Percentiles rank a stretch among this genome's conserved stretches.
Evolutionary conservation across 306 rosid genomes (phyloP).

Genomic region (Quercus agrifolia): DNA sequence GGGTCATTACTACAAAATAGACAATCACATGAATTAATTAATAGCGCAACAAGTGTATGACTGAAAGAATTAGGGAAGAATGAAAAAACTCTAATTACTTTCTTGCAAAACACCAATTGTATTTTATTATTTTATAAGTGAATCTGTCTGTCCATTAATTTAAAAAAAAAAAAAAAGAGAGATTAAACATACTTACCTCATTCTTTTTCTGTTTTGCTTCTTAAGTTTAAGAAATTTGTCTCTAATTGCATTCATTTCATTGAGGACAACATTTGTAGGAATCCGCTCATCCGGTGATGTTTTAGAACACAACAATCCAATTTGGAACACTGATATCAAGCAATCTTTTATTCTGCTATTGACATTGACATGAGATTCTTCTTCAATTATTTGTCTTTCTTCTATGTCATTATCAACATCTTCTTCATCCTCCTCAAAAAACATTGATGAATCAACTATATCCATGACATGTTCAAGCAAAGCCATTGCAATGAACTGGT

Average conservation of each 20-base stretch:
- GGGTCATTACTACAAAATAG: too few species aligned
- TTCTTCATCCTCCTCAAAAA: not conserved
- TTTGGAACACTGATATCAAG: slow-evolving; percentile 28
- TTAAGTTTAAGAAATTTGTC: not conserved
- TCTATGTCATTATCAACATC: not conserved
- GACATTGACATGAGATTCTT: not conserved
- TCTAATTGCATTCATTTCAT: slow-evolving; percentile 27
- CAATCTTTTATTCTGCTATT: slow-evolving; percentile 25
- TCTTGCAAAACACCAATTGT: too few species aligned
- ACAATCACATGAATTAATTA: too few species aligned
- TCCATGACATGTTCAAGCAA: not conserved
- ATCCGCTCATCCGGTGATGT: slow-evolving; percentile 26
- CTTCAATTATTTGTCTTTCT: too few species aligned
- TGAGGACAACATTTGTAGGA: slow-evolving; percentile 20
- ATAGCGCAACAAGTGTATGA: too few species aligned
- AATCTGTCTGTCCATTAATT: too few species aligned
- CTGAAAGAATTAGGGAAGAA: too few species aligned
- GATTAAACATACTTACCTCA: too few species aligned
- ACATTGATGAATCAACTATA: not conserved
- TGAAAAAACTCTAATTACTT: too few species aligned
- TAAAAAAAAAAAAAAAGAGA: too few species aligned
- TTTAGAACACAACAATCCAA: slow-evolving; percentile 48
- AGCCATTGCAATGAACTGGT: slow-evolving; percentile 16
- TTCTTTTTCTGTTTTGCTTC: too few species aligned
- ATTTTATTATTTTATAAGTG: too few species aligned